Conservation (phyloP, 208 protist genomes). For the Porcisia hertigi region DNA sequence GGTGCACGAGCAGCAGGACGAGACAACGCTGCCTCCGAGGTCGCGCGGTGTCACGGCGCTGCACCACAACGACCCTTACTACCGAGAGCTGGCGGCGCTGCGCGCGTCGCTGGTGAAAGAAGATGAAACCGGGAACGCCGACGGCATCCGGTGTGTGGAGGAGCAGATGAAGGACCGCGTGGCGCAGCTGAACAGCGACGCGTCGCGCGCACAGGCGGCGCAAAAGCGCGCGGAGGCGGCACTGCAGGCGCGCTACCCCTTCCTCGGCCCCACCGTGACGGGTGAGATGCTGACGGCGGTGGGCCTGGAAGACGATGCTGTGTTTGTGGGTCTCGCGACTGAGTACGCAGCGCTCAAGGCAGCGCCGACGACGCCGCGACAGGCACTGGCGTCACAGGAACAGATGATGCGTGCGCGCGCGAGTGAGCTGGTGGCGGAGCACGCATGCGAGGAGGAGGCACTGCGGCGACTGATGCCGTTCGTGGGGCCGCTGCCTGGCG, state of each 20-base stretch:
- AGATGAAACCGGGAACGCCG: conserved; percentile 32
- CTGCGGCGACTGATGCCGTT: conserved; percentile 34
- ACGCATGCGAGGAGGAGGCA: conserved; percentile 24
- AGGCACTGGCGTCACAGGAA: conserved; percentile 15
- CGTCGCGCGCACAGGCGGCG: conserved; percentile 8
- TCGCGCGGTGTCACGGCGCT: conserved; percentile 18
- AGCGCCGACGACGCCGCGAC: not conserved
- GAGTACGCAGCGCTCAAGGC: conserved; percentile 1
- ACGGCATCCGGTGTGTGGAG: conserved; percentile 42
- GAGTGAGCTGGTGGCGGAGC: conserved; percentile 18
- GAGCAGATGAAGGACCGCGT: conserved; percentile 45
- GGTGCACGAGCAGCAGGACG: conserved; percentile 23
- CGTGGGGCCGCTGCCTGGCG: conserved; percentile 26
- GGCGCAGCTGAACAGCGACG: conserved; percentile 36
- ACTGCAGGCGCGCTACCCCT: not conserved
- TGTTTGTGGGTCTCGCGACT: not conserved
- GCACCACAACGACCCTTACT: conserved; percentile 41
- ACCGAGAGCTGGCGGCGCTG: conserved; percentile 46
- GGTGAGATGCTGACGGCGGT: not conserved
- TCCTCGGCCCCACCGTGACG: not conserved
- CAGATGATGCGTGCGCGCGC: conserved; percentile 31
- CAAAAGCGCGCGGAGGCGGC: conserved; percentile 2
- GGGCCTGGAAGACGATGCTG: not conserved
- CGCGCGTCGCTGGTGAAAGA: conserved; percentile 35
- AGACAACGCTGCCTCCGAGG: conserved; percentile 17